Conservation (phyloP, 1,139 yeast species). For the Candida freyschussii region DNA sequence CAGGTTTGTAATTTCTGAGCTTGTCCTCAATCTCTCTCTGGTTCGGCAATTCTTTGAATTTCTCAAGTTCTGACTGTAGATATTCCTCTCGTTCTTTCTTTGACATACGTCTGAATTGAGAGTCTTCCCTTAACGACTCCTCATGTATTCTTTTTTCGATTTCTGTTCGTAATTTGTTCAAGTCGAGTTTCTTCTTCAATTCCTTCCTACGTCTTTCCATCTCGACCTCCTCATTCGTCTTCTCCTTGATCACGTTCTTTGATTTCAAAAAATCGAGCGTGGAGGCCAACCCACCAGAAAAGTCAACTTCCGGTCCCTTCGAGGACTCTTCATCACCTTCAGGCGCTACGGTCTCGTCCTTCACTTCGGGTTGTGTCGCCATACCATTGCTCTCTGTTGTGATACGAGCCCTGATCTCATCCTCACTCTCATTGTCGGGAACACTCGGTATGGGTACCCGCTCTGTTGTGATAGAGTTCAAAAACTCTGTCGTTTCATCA, state of each 20-base stretch:
- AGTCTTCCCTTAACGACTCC: slow-evolving; percentile 37
- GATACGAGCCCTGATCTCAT: background rate
- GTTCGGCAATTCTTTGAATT: slow-evolving; percentile 28
- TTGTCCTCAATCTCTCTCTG: slow-evolving; percentile 27
- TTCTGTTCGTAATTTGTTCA: slow-evolving; percentile 19
- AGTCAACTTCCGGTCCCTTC: slow-evolving; percentile 27
- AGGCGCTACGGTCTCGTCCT: slow-evolving; percentile 2
- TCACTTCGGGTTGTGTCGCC: background rate
- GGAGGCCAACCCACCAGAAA: slow-evolving; percentile 51
- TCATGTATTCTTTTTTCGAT: slow-evolving; percentile 29
- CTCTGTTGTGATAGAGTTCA: slow-evolving; percentile 6
- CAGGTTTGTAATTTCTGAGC: slow-evolving; percentile 55
- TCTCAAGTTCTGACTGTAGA: slow-evolving; percentile 38
- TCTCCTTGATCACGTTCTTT: slow-evolving; percentile 34
- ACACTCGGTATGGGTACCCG: background rate
- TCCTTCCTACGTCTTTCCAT: slow-evolving; percentile 25
- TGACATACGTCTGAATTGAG: slow-evolving; percentile 30
- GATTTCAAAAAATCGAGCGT: slow-evolving; percentile 51
- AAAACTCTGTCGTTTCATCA: slow-evolving; percentile 49
- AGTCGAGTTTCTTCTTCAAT: slow-evolving; percentile 26
- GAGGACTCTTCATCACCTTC: slow-evolving; percentile 9
- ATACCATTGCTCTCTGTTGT: too few relatives aligned
- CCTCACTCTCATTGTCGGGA: slow-evolving; percentile 1
- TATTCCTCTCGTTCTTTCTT: slow-evolving; percentile 31
- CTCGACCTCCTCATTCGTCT: slow-evolving; percentile 21